Base-by-base conservation (phyloP, 805 yeast species). In the Candida fluviatilis region DNA sequence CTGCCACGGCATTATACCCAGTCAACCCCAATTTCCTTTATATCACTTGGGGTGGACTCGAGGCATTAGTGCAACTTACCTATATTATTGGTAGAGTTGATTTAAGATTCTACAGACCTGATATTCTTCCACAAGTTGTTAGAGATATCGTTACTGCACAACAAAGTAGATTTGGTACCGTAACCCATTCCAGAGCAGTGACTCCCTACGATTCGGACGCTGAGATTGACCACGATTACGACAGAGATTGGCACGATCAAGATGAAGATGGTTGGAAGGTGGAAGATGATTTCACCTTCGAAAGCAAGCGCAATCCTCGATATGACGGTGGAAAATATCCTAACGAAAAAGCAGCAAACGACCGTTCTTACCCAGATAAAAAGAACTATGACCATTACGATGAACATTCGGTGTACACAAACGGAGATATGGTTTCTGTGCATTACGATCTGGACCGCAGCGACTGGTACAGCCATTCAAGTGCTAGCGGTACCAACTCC, bases 91-190 rank as follows among this genome's bases (percentile, higher is more conserved):
- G 78, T n/a, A 69, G 91, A 55, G 75, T 80, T 32, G 90, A 83
- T 55, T 65, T 83, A 51, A 70, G 90, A 54, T 83, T 83, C 62
- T 83, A 83, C 69, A 77, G 84, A 58, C 89, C 90, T 14, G 88
- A 82, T 52, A 59, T 54, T 38, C 56, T 74, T 40, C 67, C 63
- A 5, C 45, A 51, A 36, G 52, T 48, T 39, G 64, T 62, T 33
- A 43, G 65, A 36, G 42, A 43, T 15, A 59, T 63, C 32, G 51
- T 59, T 26, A 63, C 68, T 10, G 66, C 65, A 10, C 61, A 63
- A 36, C 67, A 60, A 40, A 55, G 62, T 24, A 31, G 24, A 21
- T 6, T 10, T 6, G 24, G 8, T 21, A 21, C 24, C 6, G 10
- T 6, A 6, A 21, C 10, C 10, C 24, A 21, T 21, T 21, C 24